A percentile compares a stretch with the other conserved stretches of the same genome.
phyloP scores from a whole-genome alignment of 495 filamentous ascomycete genomes.

The Penicillium daleae region DNA sequence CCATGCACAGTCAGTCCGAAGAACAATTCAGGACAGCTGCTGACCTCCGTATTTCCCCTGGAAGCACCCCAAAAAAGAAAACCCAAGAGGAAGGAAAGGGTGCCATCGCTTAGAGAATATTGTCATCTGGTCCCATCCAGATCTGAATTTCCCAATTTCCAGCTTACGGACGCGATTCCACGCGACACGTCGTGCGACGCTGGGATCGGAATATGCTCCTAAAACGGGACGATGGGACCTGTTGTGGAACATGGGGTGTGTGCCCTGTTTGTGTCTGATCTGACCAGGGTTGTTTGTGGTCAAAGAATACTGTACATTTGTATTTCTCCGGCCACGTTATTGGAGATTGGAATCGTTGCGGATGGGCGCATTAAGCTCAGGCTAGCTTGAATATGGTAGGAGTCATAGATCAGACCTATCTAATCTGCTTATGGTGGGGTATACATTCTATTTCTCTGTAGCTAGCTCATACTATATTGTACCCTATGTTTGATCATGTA shows the following conservation, averaged over 20 bases:
- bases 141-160: slow-evolving; percentile 27
- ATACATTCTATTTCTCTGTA: background rate
- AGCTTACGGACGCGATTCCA: slow-evolving; percentile 20
- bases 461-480: background rate
- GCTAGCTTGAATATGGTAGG: no score
- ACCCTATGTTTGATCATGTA: background rate
- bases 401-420: no score
- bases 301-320: no score
- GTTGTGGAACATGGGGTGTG: slow-evolving; percentile 5
- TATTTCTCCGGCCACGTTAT: slow-evolving; percentile 19
- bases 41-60: background rate
- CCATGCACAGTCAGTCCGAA: background rate
- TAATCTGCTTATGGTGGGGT: background rate
- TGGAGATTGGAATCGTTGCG: slow-evolving; percentile 15
- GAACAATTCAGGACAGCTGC: background rate
- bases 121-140: slow-evolving; percentile 24
- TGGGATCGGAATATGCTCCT: slow-evolving; percentile 20
- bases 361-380: slow-evolving; percentile 2
- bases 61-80: background rate
- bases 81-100: background rate
- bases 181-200: slow-evolving; percentile 27
- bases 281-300: background rate
- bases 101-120: slow-evolving; percentile 1
- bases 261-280: background rate
- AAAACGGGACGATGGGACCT: background rate